phyloP scores from a whole-genome alignment of 129 eudicot species.

The Chrysanthemum lavandulifolium region DNA sequence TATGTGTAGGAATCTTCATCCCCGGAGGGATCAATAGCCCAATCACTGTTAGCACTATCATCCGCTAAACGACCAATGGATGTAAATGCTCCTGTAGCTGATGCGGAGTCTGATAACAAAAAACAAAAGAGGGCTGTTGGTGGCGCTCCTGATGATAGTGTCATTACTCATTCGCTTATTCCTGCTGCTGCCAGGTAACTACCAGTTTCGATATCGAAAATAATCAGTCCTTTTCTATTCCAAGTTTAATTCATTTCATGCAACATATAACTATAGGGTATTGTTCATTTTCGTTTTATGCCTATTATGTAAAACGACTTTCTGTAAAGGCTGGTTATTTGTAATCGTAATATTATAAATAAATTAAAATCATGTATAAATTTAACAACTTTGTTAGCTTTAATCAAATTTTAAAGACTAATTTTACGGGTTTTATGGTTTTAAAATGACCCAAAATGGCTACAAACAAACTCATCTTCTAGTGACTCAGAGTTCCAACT shows the following conservation, averaged over 20 bases:
- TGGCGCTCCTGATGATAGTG: not conserved
- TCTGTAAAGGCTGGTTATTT: not conserved
- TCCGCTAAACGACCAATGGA: not conserved
- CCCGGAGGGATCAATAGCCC: not conserved
- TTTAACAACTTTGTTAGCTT: not conserved
- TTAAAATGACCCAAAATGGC: not conserved
- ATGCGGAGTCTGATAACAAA: not conserved
- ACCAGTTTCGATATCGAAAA: not conserved
- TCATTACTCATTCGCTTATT: not conserved
- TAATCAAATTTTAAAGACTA: not conserved
- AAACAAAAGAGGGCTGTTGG: slow-evolving; percentile 2
- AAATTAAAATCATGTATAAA: not conserved
- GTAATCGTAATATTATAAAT: not conserved
- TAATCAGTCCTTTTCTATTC: not conserved
- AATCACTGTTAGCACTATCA: not conserved
- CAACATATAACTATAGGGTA: not conserved
- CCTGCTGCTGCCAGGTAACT: not conserved
- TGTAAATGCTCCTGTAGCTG: not conserved
- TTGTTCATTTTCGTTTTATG: not conserved
- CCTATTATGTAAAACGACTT: not conserved
- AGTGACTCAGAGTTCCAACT: too few relatives aligned
- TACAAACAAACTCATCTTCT: not conserved
- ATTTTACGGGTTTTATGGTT: not conserved
- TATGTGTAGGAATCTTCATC: slow-evolving; percentile 1
- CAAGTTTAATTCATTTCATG: not conserved